Conservation (phyloP, 2,329 filamentous ascomycete species). For the Allantophomopsis lycopodina region DNA sequence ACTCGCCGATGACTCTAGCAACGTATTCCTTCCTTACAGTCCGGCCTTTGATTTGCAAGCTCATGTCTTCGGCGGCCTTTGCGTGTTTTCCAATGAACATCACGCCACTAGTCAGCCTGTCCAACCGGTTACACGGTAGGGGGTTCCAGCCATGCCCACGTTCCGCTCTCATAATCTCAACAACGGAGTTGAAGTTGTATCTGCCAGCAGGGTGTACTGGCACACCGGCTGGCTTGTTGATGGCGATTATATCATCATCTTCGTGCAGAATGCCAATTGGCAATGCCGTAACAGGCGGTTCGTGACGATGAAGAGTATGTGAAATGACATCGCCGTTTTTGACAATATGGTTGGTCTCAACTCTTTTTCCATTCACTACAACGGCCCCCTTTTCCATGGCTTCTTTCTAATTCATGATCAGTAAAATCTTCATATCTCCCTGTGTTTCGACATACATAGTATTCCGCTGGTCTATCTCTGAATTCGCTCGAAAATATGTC, state of each 20-base stretch:
- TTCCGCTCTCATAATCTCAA: conserved; percentile 85
- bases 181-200: conserved; percentile 89
- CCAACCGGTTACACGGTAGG: conserved; percentile 79
- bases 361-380: conserved; percentile 61
- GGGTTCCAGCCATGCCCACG: conserved; percentile 39
- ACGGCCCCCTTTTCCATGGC: conserved; percentile 74
- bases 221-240: conserved; percentile 91
- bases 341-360: conserved; percentile 52
- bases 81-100: conserved; percentile 95
- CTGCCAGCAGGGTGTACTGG: conserved; percentile 91
- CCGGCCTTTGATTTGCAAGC: conserved; percentile 61
- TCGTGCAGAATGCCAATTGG: conserved; percentile 78
- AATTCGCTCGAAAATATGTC: conserved; percentile 91
- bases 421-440: conserved; percentile 1
- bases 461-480: conserved; percentile 70
- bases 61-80: conserved; percentile 64
- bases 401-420: conserved; percentile 33
- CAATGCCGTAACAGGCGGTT: conserved; percentile 77
- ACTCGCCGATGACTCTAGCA: conserved; percentile 78
- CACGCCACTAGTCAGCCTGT: conserved; percentile 85
- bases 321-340: conserved; percentile 86
- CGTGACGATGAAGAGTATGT: conserved; percentile 89
- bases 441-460: conserved; percentile 47
- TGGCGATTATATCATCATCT: conserved; percentile 85
- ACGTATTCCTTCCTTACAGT: conserved; percentile 93